These are phyloP conservation scores for Pythium biforme DNA, from an alignment of 352 stramenopile species.

Conservation along the genomic window DNA sequence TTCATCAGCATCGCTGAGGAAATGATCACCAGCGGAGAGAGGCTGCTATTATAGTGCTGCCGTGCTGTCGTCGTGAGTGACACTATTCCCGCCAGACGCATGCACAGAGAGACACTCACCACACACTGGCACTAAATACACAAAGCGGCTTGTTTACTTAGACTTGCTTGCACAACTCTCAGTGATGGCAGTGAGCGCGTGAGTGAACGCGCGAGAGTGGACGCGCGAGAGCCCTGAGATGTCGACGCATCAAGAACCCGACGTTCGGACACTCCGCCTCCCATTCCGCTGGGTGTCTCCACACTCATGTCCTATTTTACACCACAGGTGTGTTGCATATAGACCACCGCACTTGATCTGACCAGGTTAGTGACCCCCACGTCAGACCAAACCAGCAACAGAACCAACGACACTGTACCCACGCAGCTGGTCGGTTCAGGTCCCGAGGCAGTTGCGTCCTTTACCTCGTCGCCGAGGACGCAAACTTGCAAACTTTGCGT, in stretches of 20 bases:
- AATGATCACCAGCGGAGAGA: neutral
- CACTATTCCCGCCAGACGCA: neutral
- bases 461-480: neutral
- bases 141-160: neutral
- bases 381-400: neutral
- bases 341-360: no score
- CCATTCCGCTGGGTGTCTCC: neutral
- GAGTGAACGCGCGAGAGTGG: constrained; percentile 2
- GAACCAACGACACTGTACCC: neutral
- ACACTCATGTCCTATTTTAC: neutral
- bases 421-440: constrained; percentile 7
- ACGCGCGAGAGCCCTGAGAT: constrained; percentile 12
- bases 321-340: no score
- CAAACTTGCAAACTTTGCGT: neutral
- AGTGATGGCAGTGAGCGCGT: neutral
- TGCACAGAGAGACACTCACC: neutral
- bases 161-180: neutral
- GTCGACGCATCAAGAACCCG: constrained; percentile 5
- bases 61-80: neutral
- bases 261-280: neutral
- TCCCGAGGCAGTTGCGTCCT: neutral
- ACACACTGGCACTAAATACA: neutral
- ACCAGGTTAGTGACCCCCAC: no score
- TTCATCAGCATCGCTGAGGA: no score
- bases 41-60: neutral